Evolutionary conservation across 2,329 filamentous ascomycete genomes (phyloP).

Genomic region (Emergomyces orientalis): DNA sequence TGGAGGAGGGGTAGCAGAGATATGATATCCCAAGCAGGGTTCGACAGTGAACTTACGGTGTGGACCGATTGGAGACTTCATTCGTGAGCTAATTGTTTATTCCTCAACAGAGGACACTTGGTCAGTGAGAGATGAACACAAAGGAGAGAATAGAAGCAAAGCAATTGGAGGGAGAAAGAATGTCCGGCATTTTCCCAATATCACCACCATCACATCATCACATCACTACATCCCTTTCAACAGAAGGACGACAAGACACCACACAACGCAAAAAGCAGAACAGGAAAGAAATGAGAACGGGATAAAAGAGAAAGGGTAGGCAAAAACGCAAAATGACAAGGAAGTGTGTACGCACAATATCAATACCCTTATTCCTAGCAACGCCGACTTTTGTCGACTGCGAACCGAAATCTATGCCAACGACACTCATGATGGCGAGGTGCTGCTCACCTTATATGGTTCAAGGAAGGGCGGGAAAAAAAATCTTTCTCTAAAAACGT

Average conservation of each 20-base stretch:
- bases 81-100: constrained; percentile 68
- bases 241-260: background rate
- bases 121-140: constrained; percentile 16
- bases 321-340: constrained; percentile 15
- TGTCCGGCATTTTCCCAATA: too few species aligned
- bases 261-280: background rate
- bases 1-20: background rate
- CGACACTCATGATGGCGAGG: constrained; percentile 48
- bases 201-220: too few species aligned
- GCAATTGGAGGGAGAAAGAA: too few species aligned
- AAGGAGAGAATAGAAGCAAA: constrained; percentile 2
- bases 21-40: background rate
- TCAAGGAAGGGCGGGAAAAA: background rate
- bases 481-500: background rate
- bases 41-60: constrained; percentile 63
- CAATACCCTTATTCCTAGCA: constrained; percentile 95
- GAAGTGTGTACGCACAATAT: constrained; percentile 66
- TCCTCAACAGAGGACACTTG: constrained; percentile 24
- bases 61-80: constrained; percentile 96
- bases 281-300: background rate
- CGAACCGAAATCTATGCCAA: constrained; percentile 88
- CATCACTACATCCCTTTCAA: background rate
- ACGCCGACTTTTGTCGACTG: constrained; percentile 97
- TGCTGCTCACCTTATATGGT: constrained; percentile 8
- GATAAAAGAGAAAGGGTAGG: background rate